Conservation (phyloP, 768 basidiomycete species). For the Boletus eberwhitei region DNA sequence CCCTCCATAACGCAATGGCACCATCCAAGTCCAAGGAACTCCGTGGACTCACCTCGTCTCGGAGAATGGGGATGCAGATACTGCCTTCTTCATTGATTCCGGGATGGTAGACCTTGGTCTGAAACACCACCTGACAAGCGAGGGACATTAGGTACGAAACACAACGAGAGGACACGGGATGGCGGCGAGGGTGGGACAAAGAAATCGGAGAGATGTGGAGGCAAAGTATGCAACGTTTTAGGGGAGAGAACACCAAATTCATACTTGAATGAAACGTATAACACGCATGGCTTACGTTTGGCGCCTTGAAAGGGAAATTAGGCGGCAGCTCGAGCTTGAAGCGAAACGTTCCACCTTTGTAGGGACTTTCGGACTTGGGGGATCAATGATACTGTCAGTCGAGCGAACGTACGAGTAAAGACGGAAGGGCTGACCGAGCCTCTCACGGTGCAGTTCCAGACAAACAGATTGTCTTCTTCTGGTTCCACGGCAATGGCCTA, state of each 20-base stretch:
- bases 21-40: conserved; percentile 1
- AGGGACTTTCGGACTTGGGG: conserved; percentile 69
- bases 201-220: neutral
- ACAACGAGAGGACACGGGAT: neutral
- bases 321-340: conserved; percentile 70
- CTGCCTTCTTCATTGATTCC: conserved; percentile 87
- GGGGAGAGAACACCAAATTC: conserved; percentile 11
- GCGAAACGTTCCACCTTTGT: conserved; percentile 77
- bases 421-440: conserved; percentile 52
- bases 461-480: conserved; percentile 67
- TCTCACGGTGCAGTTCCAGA: conserved; percentile 77
- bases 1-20: neutral
- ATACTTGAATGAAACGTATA: conserved; percentile 1
- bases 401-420: neutral
- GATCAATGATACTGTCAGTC: conserved; percentile 1
- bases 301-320: conserved; percentile 88
- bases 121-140: conserved; percentile 65
- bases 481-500: conserved; percentile 64
- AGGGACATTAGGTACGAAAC: conserved; percentile 19
- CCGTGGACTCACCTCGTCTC: conserved; percentile 64
- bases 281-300: conserved; percentile 46
- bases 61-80: conserved; percentile 80
- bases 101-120: conserved; percentile 86
- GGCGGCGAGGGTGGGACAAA: neutral
- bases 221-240: conserved; percentile 16